Percentiles rank a stretch among this genome's conserved stretches.
Conservation (phyloP, 441 rosid genomes). For the Flueggea neowawraea region DNA sequence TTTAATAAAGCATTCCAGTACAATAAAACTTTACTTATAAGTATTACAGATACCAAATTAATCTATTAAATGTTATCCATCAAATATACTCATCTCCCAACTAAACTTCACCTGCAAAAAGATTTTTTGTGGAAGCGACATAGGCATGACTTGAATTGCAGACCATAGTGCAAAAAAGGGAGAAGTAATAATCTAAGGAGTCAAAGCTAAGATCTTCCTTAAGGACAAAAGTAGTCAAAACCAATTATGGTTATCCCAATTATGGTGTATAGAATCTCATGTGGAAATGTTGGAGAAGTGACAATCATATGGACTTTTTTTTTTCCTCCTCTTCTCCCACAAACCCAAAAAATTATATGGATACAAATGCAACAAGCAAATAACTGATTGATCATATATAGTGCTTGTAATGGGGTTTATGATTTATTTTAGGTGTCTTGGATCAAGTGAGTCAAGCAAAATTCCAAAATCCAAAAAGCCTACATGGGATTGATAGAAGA, state of each 20-base stretch:
- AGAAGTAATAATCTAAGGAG: no score
- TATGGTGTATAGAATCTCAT: conserved; percentile 65
- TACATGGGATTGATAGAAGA: conserved; percentile 20
- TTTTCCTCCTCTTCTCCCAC: background rate
- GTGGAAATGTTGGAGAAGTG: conserved; percentile 58
- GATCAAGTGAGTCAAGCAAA: conserved; percentile 42
- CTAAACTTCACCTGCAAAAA: no score
- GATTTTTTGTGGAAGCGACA: no score
- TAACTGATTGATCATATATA: no score
- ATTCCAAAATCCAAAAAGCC: conserved; percentile 26
- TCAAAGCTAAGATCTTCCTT: conserved; percentile 31
- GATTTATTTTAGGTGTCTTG: conserved; percentile 30
- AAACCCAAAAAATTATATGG: conserved; percentile 5
- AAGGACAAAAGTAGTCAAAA: conserved; percentile 69
- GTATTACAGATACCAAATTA: no score
- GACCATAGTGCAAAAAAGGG: no score
- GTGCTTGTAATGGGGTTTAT: conserved; percentile 21
- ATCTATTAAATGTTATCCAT: no score
- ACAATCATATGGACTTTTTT: conserved; percentile 35
- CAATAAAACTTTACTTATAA: no score
- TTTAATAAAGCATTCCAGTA: no score
- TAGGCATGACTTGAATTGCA: no score
- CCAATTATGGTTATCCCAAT: conserved; percentile 63
- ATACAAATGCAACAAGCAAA: no score
- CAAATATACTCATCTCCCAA: no score